Conservation (phyloP, 345 rosid genomes). For the Balakata baccata region DNA sequence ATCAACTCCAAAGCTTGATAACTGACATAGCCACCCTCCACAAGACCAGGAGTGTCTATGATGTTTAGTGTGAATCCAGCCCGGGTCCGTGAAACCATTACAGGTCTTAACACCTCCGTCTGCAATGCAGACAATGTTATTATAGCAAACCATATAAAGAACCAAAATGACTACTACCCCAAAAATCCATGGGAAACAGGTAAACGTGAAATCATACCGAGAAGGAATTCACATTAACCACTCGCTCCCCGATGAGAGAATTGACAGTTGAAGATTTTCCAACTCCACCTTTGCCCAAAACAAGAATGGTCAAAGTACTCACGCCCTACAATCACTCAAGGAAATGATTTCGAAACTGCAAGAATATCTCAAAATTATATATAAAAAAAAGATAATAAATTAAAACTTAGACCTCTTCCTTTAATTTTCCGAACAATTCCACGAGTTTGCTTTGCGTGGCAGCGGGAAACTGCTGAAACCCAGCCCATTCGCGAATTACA, state of each 20-base stretch:
- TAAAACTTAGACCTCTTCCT: slow-evolving; percentile 52
- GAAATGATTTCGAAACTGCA: background rate
- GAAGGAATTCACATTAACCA: slow-evolving; percentile 65
- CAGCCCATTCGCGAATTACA: slow-evolving; percentile 60
- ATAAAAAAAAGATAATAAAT: slow-evolving; percentile 8
- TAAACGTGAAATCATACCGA: slow-evolving; percentile 43
- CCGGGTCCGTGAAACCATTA: slow-evolving; percentile 68
- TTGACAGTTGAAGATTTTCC: slow-evolving; percentile 88
- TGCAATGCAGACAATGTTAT: slow-evolving; percentile 17
- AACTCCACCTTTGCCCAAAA: slow-evolving; percentile 89
- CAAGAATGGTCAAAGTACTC: slow-evolving; percentile 66
- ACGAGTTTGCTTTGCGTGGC: slow-evolving; percentile 69
- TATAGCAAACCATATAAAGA: slow-evolving; percentile 7
- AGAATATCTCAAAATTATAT: background rate
- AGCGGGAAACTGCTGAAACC: slow-evolving; percentile 76
- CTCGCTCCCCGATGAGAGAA: slow-evolving; percentile 72
- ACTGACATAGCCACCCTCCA: slow-evolving; percentile 84
- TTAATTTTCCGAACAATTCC: slow-evolving; percentile 63
- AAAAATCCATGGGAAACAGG: background rate
- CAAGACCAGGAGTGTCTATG: slow-evolving; percentile 77
- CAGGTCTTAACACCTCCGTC: slow-evolving; percentile 69
- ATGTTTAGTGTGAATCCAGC: slow-evolving; percentile 75
- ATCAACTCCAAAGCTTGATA: slow-evolving; percentile 66
- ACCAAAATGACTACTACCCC: background rate
- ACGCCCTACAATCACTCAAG: slow-evolving; percentile 41